Base-by-base conservation (phyloP, 192 early-diverging fungal genomes). In the Backusella australiensis region DNA sequence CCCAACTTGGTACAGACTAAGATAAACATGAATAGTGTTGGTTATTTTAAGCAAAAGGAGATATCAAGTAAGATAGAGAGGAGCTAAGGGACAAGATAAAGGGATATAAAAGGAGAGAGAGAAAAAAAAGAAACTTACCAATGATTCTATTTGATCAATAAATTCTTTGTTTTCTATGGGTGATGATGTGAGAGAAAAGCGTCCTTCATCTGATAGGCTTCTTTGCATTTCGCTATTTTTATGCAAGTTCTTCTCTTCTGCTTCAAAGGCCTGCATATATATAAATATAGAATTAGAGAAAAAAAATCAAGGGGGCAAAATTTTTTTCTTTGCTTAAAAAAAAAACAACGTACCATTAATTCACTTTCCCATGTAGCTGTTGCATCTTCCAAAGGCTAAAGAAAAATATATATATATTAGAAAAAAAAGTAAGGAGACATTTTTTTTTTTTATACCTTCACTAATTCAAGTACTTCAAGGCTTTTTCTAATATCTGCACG, bases 401-500 rank as follows among this genome's bases (percentile, higher is more conserved):
- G 42, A 44, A 42, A 21, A 78, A 53, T 21, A 46, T 1, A 34
- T 11, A 36, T 14, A 42, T 67, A 52, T 42, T 26, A 65, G n/a
- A 21, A 32, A 41, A 34, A 75, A 4, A 44, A 19, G 67, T 52
- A 73, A 32, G 21, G n/a, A 67, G 26, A 78, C 6, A 5, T n/a
- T 39, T 34, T 35, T 53, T 56, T 23, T 56, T 21, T 56, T 29
- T 63, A 63, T 77, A 81, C 80, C 76, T 81, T 77, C 1, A 78
- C 68, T 6, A 72, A 65, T 67, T 82, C 71, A 38, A 82, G 69
- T 29, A 82, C 59, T 71, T 75, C 77, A 66, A 82, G 72, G 4
- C 81, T 75, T 59, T 79, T 82, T 41, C 72, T 74, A 34, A 82
- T 82, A 53, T 82, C 81, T 6, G 67, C 78, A 34, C 75, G 44